Base-by-base conservation (phyloP, 2,329 filamentous ascomycete species). In the Colletotrichum cereale region DNA sequence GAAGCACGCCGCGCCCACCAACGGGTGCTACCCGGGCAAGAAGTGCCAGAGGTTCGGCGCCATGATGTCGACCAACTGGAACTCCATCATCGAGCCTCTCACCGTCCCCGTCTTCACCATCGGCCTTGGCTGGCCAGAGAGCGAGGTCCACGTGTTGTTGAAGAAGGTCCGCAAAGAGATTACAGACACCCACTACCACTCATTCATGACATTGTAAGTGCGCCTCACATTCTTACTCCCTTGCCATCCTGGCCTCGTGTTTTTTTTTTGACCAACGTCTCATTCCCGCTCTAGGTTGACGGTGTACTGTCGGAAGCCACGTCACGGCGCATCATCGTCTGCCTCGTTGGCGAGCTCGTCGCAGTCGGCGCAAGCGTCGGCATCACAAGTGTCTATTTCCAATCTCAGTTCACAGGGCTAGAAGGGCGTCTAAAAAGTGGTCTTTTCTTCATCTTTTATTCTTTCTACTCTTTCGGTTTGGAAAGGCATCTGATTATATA, bases 61-160 rank as follows among this genome's bases (percentile, higher is more conserved):
- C 8, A 75, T 79, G 75, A 79, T 79, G 76, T 69, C 67, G 4
- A 62, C 57, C 7, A 79, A 79, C 56, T 76, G 76, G 70, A 71
- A 75, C n/a, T 64, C 75, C n/a, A 76, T 72, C 53, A 61, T 72
- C 12, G 69, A 72, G 42, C 69, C 69, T 4, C 75, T 83, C 21
- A 82, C 78, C 36, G 77, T 83, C 62, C 79, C 79, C 0, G 73
- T 84, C 0, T 82, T 83, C 60, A 84, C 83, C 0, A 79, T 79
- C 36, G 77, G 74, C 0, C 71, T 82, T 34, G 80, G 80, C 0
- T 84, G 82, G 83, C 74, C 74, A 0, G 55, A 74, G 14, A 74
- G 79, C 7, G 76, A 81, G 56, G 78, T 82, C 0, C 75, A 79
- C 47, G 76, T 78, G 7, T 81, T 82, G 52, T 73, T 82, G 18